These are phyloP conservation scores for Triticum aestivum DNA, from an alignment of 176 grass and related monocot genomes.

Conservation along the genomic window DNA sequence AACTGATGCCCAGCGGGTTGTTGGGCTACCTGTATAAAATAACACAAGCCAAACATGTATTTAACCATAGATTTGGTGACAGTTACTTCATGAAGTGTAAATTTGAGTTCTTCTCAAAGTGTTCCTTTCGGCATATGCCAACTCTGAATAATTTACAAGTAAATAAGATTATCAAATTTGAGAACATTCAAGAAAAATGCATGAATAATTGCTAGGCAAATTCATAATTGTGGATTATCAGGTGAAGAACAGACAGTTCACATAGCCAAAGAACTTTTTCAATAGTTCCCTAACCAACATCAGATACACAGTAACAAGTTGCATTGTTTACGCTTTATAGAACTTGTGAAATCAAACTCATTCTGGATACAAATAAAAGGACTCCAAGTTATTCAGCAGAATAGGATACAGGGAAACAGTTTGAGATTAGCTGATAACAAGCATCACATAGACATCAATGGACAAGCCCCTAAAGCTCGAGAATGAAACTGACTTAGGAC, in stretches of 20 bases:
- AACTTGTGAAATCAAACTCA: background rate
- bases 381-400: background rate
- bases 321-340: background rate
- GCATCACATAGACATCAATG: background rate
- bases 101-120: background rate
- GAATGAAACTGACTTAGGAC: no score
- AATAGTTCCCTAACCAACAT: background rate
- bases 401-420: background rate
- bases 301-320: background rate
- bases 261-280: background rate
- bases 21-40: conserved; percentile 68
- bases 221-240: background rate
- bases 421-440: background rate
- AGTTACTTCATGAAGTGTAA: background rate
- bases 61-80: background rate
- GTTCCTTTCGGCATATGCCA: background rate
- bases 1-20: conserved; percentile 86
- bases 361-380: background rate
- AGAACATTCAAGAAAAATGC: background rate
- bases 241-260: background rate
- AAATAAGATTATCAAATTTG: background rate
- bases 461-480: no score
- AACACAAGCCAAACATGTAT: conserved; percentile 25
- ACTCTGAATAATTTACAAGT: background rate
- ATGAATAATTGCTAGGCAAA: background rate